Conservation (phyloP, 2,329 filamentous ascomycete genomes). For the Colletotrichum eleusines region DNA sequence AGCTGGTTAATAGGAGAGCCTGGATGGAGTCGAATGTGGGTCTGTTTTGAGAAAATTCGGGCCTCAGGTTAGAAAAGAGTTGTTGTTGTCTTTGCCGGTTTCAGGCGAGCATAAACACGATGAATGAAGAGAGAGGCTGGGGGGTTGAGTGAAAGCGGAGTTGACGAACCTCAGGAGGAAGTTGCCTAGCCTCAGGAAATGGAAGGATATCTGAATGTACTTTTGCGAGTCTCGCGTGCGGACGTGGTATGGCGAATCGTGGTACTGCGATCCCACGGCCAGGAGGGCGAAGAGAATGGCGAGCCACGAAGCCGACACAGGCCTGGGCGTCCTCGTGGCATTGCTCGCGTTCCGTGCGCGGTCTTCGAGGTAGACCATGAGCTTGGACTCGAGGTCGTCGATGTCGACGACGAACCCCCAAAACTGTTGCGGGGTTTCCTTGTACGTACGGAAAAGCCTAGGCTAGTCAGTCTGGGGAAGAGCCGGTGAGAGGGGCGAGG, state of each 20-base stretch:
- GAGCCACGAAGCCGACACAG: constrained; percentile 74
- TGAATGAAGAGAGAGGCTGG: too few species aligned
- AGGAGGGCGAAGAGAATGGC: constrained; percentile 75
- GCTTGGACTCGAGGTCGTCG: constrained; percentile 72
- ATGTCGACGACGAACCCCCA: constrained; percentile 77
- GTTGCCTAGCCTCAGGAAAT: constrained; percentile 73
- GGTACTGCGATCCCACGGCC: constrained; percentile 75
- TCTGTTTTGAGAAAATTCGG: constrained; percentile 48
- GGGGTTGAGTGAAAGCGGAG: too few species aligned
- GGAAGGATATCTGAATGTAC: constrained; percentile 74
- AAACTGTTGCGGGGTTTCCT: constrained; percentile 75
- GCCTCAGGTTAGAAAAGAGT: constrained; percentile 26
- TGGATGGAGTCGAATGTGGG: constrained; percentile 76
- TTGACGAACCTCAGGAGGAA: constrained; percentile 67
- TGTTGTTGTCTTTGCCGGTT: constrained; percentile 3
- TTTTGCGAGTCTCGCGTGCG: constrained; percentile 70
- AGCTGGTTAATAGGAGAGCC: constrained; percentile 71
- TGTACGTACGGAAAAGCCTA: constrained; percentile 74
- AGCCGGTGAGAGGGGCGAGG: background rate
- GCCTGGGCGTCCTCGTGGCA: constrained; percentile 59
- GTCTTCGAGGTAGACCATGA: constrained; percentile 75
- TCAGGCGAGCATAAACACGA: background rate
- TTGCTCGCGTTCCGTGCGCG: constrained; percentile 67
- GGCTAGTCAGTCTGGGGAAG: constrained; percentile 14
- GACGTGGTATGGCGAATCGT: constrained; percentile 73